Evolutionary conservation across 805 yeast species (phyloP).

Genomic region (Wickerhamiella australiensis): DNA sequence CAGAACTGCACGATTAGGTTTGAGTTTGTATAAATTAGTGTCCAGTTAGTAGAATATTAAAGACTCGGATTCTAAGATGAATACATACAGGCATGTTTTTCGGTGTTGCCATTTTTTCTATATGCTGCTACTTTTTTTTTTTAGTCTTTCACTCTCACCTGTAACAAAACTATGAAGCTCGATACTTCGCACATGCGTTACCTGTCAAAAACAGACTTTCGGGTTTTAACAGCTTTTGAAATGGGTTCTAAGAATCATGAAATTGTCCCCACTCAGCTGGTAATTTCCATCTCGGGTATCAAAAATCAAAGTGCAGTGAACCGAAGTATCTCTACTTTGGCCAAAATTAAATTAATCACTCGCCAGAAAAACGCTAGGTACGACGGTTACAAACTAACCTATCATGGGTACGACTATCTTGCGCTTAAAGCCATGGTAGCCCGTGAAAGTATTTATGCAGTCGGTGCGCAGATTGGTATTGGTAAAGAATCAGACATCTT

Average conservation of each 20-base stretch:
- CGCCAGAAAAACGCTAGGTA: conserved; percentile 80
- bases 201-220: conserved; percentile 78
- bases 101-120: not conserved
- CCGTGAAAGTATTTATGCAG: conserved; percentile 57
- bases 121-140: not conserved
- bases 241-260: conserved; percentile 88
- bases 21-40: not conserved
- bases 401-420: conserved; percentile 81
- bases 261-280: conserved; percentile 79
- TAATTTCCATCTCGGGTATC: conserved; percentile 67
- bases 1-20: not conserved
- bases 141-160: not conserved
- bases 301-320: conserved; percentile 66
- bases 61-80: not conserved
- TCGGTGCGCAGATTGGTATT: conserved; percentile 85
- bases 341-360: conserved; percentile 69
- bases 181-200: conserved; percentile 92
- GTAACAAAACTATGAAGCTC: conserved; percentile 53
- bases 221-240: conserved; percentile 73
- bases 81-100: too few relatives aligned
- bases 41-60: not conserved
- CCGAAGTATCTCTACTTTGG: conserved; percentile 70
- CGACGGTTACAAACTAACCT: conserved; percentile 86
- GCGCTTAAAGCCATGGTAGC: conserved; percentile 78
- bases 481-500: conserved; percentile 97